Base-by-base conservation (phyloP, 202 grass and related monocot genomes). In the Setaria italica region DNA sequence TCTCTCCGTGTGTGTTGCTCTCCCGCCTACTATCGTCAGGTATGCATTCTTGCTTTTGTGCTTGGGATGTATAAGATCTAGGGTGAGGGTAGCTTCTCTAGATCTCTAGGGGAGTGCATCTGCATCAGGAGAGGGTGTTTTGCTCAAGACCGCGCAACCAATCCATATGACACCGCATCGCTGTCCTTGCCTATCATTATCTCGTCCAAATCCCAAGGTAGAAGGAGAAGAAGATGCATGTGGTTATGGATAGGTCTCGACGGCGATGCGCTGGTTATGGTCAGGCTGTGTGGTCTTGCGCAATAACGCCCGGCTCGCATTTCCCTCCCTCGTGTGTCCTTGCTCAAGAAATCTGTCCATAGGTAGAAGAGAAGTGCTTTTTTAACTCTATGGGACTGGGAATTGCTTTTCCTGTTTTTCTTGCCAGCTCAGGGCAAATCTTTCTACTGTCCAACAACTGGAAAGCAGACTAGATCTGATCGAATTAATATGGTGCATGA, bases 231-330 rank as follows among this genome's bases (percentile, higher is more conserved):
- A 78, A 60, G 56, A n/a, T 59, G 50, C n/a, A 39, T 19, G 25
- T 25, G 25, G 25, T 19, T 19, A 55, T n/a, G n/a, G 60, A 85
- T 85, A 89, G 82, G 77, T 65, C 68, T 76, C 39, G 62, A 81
- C 87, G 69, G 72, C 87, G 87, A 89, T 89, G 87, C 87, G 87
- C 77, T 89, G 82, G 77, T 85, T 89, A 89, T 89, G 87, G 87
- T 72, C 70, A 76, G 77, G 87, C 70, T 81, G 87, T 72, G 87
- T 54, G 82, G 87, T 89, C 87, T 80, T 81, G 82, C 41, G 87
- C 87, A 89, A 89, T 65, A 81, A 70, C 70, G 55, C 53, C 48
- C 58, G 2, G 8, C 20, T 59, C 2, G 3, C 1, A 34, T 29
- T 48, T 68, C 13, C 30, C 4, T 20, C 14, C 46, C 41, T 33